Conservation (phyloP, 345 rosid genomes). For the Eutrema japonicum region DNA sequence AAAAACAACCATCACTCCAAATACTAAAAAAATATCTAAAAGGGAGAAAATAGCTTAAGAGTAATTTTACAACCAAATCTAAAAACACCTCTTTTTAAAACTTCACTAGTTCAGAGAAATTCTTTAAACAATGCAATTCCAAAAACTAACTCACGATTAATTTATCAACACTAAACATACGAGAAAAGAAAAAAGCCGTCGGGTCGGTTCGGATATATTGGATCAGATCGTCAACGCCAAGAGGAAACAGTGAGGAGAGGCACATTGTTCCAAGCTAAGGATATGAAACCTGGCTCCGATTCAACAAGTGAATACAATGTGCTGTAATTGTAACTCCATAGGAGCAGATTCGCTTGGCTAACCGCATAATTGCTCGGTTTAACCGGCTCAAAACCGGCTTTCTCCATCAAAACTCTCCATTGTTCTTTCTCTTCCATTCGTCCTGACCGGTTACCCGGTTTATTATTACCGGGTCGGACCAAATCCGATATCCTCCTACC, state of each 20-base stretch:
- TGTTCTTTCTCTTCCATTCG: conserved; percentile 70
- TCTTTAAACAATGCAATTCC: not conserved
- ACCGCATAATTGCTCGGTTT: conserved; percentile 72
- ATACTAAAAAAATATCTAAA: not conserved
- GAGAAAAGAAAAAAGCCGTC: not conserved
- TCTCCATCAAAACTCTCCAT: conserved; percentile 72
- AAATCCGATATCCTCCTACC: conserved; percentile 66
- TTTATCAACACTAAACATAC: not conserved
- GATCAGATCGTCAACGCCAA: conserved; percentile 59
- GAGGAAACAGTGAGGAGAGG: conserved; percentile 84
- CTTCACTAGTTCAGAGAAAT: conserved; percentile 4
- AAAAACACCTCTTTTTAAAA: not conserved
- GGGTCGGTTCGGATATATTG: not conserved
- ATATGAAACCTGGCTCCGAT: conserved; percentile 68
- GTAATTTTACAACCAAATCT: conserved; percentile 9
- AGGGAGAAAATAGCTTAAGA: not conserved
- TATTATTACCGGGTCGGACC: conserved; percentile 48
- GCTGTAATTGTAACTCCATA: conserved; percentile 82
- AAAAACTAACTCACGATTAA: conserved; percentile 1
- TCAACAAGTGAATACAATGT: conserved; percentile 60
- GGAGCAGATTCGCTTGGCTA: conserved; percentile 73
- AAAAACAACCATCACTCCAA: not conserved
- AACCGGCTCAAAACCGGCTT: conserved; percentile 64
- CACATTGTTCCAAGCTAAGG: conserved; percentile 79
- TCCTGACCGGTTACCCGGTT: conserved; percentile 53